Evolutionary conservation across 768 basidiomycete genomes (phyloP), one percentile per base, ranked within the genome.

Genomic region (Phaeolepiota aurea): DNA sequence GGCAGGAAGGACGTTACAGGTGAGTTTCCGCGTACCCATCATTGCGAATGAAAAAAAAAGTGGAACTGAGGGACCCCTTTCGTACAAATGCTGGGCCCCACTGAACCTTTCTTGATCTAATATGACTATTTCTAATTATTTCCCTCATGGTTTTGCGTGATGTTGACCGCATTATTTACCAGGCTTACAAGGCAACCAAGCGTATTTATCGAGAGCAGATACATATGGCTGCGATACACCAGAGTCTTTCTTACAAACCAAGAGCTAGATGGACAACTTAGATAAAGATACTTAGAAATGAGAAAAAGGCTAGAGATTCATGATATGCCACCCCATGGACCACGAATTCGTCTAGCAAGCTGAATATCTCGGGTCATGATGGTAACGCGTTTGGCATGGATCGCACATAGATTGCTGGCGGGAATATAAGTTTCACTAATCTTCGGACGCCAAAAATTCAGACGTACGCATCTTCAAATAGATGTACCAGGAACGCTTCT

Each of bases 301-400:
- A 20, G 15, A 44, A 10, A 20, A 28, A 14, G n/a, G 37, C 13
- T 25, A 39, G 10, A 3, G 12, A 42, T 69, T 35, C 48, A 82
- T 44, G 72, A 76, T 44, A 86, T 68, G 23, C 82, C 82, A 37
- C 80, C 81, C 83, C 86, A 92, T 34, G 83, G 81, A 2, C 94
- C 94, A 37, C 94, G 79, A 69, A 98, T 91, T 47, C 96, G 77
- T 41, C 96, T 74, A 16, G 96, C 96, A 39, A 99, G 81, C 54
- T 97, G 94, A 43, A 99, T 93, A 52, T 99, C 96, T 38, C 85
- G 76, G 42, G 91, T 90, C 93, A 97, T 97, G 51, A 97, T 83
- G 3, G 94, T 99, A 3, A 98, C 94, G 52, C 94, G 83, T 62
- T 94, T 97, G 12, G 94, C 94, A 54, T 98, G 94, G 49, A 99